phyloP scores from a whole-genome alignment of 192 early-diverging fungal species.

The Rhizophagus clarus region DNA sequence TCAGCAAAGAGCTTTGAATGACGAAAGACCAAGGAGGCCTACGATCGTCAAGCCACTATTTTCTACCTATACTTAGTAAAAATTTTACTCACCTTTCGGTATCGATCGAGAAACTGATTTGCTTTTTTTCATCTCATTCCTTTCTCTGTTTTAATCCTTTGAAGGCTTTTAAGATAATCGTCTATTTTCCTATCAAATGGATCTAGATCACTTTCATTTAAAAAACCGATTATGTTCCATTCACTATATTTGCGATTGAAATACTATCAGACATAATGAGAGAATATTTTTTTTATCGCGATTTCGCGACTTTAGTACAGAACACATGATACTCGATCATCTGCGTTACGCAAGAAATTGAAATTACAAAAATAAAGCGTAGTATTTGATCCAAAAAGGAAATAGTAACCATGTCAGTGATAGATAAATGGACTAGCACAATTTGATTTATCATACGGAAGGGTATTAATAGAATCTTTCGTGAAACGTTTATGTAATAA shows the following conservation, averaged over 20 bases:
- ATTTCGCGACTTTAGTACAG: too few relatives aligned
- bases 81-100: constrained; percentile 25
- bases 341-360: too few relatives aligned
- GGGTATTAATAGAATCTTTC: too few relatives aligned
- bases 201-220: constrained; percentile 18
- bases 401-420: too few relatives aligned
- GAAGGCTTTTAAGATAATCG: constrained; percentile 27
- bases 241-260: constrained; percentile 14
- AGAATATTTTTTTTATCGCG: too few relatives aligned
- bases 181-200: constrained; percentile 25
- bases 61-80: constrained; percentile 15
- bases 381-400: too few relatives aligned
- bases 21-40: constrained; percentile 17
- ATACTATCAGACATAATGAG: background rate
- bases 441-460: too few relatives aligned
- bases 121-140: constrained; percentile 32
- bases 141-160: constrained; percentile 22
- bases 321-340: too few relatives aligned
- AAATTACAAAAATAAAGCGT: too few relatives aligned
- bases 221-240: constrained; percentile 15
- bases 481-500: too few relatives aligned
- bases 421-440: too few relatives aligned
- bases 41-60: constrained; percentile 21
- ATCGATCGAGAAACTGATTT: constrained; percentile 18
- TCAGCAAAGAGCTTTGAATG: constrained; percentile 27